A percentile compares a stretch with the other conserved stretches of the same genome.
These are phyloP conservation scores for Aleurites moluccanus DNA, from an alignment of 441 rosid species.

Conservation along the genomic window DNA sequence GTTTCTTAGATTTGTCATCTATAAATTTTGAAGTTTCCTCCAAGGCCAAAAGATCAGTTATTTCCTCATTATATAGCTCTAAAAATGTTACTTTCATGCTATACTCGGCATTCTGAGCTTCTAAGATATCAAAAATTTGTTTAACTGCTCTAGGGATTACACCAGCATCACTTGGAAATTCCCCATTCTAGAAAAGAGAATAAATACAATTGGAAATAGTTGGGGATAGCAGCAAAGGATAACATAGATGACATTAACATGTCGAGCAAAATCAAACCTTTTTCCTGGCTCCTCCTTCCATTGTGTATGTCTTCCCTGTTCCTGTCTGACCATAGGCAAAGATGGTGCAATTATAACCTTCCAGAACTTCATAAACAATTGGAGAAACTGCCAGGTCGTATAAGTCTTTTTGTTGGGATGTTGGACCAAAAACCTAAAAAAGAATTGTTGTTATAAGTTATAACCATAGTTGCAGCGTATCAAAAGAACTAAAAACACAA, in stretches of 20 bases:
- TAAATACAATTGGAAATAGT: conserved; percentile 24
- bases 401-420: conserved; percentile 82
- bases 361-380: conserved; percentile 93
- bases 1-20: conserved; percentile 95
- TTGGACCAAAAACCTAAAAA: conserved; percentile 86
- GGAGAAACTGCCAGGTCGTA: conserved; percentile 85
- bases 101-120: conserved; percentile 92
- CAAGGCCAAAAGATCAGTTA: conserved; percentile 89
- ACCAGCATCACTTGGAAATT: conserved; percentile 96
- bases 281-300: conserved; percentile 97
- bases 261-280: conserved; percentile 50
- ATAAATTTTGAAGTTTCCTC: conserved; percentile 79
- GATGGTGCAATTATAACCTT: conserved; percentile 97
- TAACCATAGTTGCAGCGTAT: conserved; percentile 6
- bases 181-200: conserved; percentile 73
- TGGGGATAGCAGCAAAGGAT: conserved; percentile 13
- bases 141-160: conserved; percentile 96
- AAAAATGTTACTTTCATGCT: conserved; percentile 97
- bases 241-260: conserved; percentile 6
- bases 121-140: conserved; percentile 90
- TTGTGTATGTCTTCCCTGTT: conserved; percentile 97
- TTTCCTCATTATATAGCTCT: conserved; percentile 97
- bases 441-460: conserved; percentile 4
- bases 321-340: conserved; percentile 99
- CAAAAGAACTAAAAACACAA: neutral